Conservation (phyloP, 169 alveolate species). For the Plasmodium ovale region DNA sequence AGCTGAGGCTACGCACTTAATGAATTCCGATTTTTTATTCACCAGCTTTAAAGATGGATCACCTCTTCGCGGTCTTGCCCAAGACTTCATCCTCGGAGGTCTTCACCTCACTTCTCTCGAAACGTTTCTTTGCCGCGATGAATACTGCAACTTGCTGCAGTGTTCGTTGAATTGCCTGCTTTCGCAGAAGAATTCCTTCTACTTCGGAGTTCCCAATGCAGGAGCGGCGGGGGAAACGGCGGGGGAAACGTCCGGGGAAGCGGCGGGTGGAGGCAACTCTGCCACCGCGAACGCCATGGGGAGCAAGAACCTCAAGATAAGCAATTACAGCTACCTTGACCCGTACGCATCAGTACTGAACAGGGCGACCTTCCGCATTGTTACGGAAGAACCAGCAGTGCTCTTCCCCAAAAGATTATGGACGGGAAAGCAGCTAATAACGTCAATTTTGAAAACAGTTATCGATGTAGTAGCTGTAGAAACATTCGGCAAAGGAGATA, state of each 20-base stretch:
- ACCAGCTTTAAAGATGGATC: conserved; percentile 98
- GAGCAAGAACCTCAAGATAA: conserved; percentile 11
- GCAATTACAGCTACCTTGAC: conserved; percentile 38
- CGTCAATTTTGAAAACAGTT: conserved; percentile 84
- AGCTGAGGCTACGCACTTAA: conserved; percentile 96
- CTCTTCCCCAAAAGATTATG: conserved; percentile 94
- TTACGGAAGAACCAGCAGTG: conserved; percentile 93
- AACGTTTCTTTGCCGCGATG: conserved; percentile 92
- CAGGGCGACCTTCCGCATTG: conserved; percentile 28
- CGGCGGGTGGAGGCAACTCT: background rate
- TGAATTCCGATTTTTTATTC: conserved; percentile 96
- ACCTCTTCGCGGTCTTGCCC: conserved; percentile 98
- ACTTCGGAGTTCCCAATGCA: background rate
- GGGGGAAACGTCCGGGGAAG: background rate
- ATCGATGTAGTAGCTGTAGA: conserved; percentile 85
- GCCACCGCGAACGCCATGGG: background rate
- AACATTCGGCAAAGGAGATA: conserved; percentile 75
- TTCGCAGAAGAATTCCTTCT: conserved; percentile 37
- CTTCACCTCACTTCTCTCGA: conserved; percentile 95
- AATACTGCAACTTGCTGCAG: conserved; percentile 91
- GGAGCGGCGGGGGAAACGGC: background rate
- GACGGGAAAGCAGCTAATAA: conserved; percentile 98
- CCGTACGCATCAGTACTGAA: conserved; percentile 47
- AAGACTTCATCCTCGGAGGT: conserved; percentile 96
- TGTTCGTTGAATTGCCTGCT: conserved; percentile 47